phyloP scores from a whole-genome alignment of 352 stramenopile genomes.

The Globisporangium yorkense region DNA sequence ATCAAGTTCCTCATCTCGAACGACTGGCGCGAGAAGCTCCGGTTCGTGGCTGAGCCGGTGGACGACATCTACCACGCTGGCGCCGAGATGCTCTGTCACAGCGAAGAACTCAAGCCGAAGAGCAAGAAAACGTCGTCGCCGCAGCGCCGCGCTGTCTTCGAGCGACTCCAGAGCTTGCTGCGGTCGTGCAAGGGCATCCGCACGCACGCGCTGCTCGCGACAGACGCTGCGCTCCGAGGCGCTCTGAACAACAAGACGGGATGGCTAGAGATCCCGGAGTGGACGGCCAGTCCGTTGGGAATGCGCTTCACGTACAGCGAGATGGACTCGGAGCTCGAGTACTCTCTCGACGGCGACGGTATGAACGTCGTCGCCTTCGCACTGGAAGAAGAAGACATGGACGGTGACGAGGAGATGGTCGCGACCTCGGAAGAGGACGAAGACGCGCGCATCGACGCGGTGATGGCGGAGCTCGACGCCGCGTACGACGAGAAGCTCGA shows the following conservation, averaged over 20 bases:
- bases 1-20: slow-evolving; percentile 61
- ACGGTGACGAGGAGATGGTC: slow-evolving; percentile 5
- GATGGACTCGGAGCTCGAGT: slow-evolving; percentile 22
- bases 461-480: slow-evolving; percentile 46
- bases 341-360: slow-evolving; percentile 42
- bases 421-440: slow-evolving; percentile 17
- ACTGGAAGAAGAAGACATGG: slow-evolving; percentile 19
- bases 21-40: slow-evolving; percentile 57
- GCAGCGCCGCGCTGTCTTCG: slow-evolving; percentile 12
- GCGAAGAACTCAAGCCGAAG: slow-evolving; percentile 17
- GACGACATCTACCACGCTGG: slow-evolving; percentile 58
- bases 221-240: slow-evolving; percentile 18
- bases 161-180: slow-evolving; percentile 31
- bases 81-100: slow-evolving; percentile 43
- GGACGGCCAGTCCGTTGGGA: slow-evolving; percentile 40
- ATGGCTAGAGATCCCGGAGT: slow-evolving; percentile 35
- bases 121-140: slow-evolving; percentile 2
- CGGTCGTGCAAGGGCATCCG: slow-evolving; percentile 43
- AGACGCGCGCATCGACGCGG: slow-evolving; percentile 34
- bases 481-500: slow-evolving; percentile 34
- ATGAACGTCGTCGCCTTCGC: slow-evolving; percentile 20
- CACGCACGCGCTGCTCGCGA: slow-evolving; percentile 31
- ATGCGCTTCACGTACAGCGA: slow-evolving; percentile 28
- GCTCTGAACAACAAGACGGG: slow-evolving; percentile 9
- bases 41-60: slow-evolving; percentile 48